These are phyloP conservation scores for Saururus chinensis DNA, from an alignment of 164 flowering plant species.

Conservation along the genomic window DNA sequence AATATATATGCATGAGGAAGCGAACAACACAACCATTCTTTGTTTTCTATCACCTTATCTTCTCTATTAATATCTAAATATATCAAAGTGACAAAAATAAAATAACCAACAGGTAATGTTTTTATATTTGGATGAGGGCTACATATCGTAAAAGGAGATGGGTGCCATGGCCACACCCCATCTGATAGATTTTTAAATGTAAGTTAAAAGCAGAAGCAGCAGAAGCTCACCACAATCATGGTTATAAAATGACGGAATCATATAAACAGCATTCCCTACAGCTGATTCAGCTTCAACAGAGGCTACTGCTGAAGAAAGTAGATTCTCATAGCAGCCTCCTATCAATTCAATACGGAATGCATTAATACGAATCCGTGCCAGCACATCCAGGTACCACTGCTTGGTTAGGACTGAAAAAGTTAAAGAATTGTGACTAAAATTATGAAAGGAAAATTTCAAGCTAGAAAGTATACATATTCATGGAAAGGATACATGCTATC, in stretches of 20 bases:
- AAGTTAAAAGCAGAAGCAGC: not conserved
- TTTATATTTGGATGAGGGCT: too few species aligned
- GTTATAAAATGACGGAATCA: conserved; percentile 57
- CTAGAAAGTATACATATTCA: not conserved
- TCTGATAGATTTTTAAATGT: not conserved
- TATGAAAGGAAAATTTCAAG: not conserved
- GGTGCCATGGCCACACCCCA: not conserved
- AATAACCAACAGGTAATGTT: too few species aligned
- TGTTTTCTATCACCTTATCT: too few species aligned
- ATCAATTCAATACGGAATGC: conserved; percentile 81
- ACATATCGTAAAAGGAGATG: not conserved
- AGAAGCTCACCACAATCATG: conserved; percentile 47
- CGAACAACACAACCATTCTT: too few species aligned
- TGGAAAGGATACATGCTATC: conserved; percentile 61
- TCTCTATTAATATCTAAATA: too few species aligned
- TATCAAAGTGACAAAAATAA: too few species aligned
- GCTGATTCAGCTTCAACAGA: conserved; percentile 61
- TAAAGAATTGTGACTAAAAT: conserved; percentile 23
- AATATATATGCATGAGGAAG: not conserved
- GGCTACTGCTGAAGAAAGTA: conserved; percentile 60
- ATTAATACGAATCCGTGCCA: conserved; percentile 84
- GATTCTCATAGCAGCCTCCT: conserved; percentile 67
- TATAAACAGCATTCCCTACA: conserved; percentile 55
- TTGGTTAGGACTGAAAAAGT: conserved; percentile 58
- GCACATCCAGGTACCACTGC: conserved; percentile 62